Conservation (phyloP, 2,329 filamentous ascomycete genomes). For the Fusarium sp. region DNA sequence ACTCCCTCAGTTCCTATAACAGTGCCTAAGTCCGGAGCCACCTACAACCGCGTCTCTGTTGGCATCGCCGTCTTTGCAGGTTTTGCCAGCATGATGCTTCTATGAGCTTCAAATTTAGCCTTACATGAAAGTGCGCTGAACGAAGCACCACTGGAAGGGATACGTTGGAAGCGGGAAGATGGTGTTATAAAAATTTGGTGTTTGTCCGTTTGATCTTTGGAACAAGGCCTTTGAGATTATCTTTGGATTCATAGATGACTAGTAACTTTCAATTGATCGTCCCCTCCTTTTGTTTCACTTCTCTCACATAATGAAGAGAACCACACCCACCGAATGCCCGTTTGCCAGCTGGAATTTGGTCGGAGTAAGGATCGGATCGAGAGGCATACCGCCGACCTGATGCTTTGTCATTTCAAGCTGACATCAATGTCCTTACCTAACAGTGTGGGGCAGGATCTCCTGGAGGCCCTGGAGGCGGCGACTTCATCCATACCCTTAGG, state of each 20-base stretch:
- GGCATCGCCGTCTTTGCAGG: conserved; percentile 17
- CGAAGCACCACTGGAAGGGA: background rate
- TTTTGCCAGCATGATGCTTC: conserved; percentile 17
- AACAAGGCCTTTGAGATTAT: background rate
- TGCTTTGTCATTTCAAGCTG: conserved; percentile 6
- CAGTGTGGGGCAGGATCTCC: background rate
- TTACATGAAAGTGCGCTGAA: background rate
- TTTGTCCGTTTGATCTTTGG: conserved; percentile 16
- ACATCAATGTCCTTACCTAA: background rate
- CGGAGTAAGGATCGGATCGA: conserved; percentile 25
- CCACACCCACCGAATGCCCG: conserved; percentile 1
- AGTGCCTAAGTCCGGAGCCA: conserved; percentile 33
- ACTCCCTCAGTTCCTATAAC: conserved; percentile 16
- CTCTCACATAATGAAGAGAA: background rate
- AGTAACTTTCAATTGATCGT: conserved; percentile 24
- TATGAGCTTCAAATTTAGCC: conserved; percentile 9
- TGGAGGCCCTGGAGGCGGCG: background rate
- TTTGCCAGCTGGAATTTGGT: background rate
- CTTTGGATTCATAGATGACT: background rate
- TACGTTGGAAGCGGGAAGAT: background rate
- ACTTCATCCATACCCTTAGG: too few species aligned
- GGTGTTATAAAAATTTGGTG: background rate
- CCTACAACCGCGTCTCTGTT: conserved; percentile 22
- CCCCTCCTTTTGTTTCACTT: conserved; percentile 10
- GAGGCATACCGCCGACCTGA: conserved; percentile 1